Percentiles rank a stretch among this genome's conserved stretches.
These are phyloP conservation scores for Komagataella phaffii DNA, from an alignment of 805 yeast species.

Conservation along the genomic window DNA sequence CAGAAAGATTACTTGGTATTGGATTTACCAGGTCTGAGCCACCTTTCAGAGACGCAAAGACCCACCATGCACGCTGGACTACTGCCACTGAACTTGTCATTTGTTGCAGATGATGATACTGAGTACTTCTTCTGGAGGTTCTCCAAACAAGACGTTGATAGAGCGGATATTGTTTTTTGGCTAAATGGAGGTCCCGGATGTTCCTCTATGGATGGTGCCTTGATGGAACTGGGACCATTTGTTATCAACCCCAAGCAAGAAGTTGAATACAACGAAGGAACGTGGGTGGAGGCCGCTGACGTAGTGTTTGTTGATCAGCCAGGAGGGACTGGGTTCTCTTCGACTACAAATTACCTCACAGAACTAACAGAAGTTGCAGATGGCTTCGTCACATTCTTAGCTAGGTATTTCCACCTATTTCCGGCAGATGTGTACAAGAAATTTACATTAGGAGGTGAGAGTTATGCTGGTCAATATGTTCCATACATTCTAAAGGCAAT, in stretches of 20 bases:
- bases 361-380: constrained; percentile 44
- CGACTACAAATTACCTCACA: constrained; percentile 36
- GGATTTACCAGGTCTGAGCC: constrained; percentile 14
- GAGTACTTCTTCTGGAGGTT: constrained; percentile 74
- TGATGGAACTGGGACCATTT: constrained; percentile 87
- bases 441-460: constrained; percentile 81
- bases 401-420: constrained; percentile 27
- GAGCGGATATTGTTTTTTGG: constrained; percentile 52
- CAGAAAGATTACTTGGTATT: constrained; percentile 6
- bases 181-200: constrained; percentile 98
- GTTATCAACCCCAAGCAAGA: constrained; percentile 33
- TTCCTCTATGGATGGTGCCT: constrained; percentile 94
- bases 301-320: constrained; percentile 90
- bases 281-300: constrained; percentile 77
- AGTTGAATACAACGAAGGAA: constrained; percentile 48
- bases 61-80: constrained; percentile 51
- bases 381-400: constrained; percentile 54
- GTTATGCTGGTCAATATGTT: constrained; percentile 94
- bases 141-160: constrained; percentile 12
- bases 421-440: constrained; percentile 27
- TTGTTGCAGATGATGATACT: constrained; percentile 37
- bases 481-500: constrained; percentile 73
- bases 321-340: constrained; percentile 83
- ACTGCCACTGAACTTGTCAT: constrained; percentile 28
- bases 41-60: constrained; percentile 11